Percentiles rank a stretch among this genome's conserved stretches.
phyloP scores from a whole-genome alignment of 2,329 filamentous ascomycete genomes.

The Ophiognomonia clavigignenti-juglandacearum region DNA sequence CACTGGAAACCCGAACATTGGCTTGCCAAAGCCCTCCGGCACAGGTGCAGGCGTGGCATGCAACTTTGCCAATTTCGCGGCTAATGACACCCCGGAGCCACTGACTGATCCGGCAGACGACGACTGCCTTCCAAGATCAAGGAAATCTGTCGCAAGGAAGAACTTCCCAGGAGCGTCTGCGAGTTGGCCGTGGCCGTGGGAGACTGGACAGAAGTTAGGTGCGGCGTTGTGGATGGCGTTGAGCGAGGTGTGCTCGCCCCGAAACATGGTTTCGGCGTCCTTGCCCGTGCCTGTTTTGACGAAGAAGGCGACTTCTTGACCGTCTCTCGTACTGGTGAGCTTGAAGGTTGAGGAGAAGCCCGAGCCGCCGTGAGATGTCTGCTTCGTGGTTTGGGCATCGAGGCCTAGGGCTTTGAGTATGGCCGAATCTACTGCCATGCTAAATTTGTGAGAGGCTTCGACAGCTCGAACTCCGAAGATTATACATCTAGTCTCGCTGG shows the following conservation, averaged over 20 bases:
- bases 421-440: slow-evolving; percentile 56
- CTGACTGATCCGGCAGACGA: slow-evolving; percentile 29
- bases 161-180: slow-evolving; percentile 43
- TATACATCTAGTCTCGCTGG: too few relatives aligned
- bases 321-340: slow-evolving; percentile 21
- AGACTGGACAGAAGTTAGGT: slow-evolving; percentile 69
- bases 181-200: slow-evolving; percentile 65
- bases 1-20: slow-evolving; percentile 78
- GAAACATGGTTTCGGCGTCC: slow-evolving; percentile 64
- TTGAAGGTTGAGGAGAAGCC: slow-evolving; percentile 62
- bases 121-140: slow-evolving; percentile 51
- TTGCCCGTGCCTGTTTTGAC: slow-evolving; percentile 64
- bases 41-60: slow-evolving; percentile 71
- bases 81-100: slow-evolving; percentile 55
- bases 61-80: slow-evolving; percentile 70
- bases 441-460: not conserved
- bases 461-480: too few relatives aligned
- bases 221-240: slow-evolving; percentile 72
- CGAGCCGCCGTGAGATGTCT: slow-evolving; percentile 59
- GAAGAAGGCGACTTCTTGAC: slow-evolving; percentile 47
- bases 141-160: slow-evolving; percentile 73
- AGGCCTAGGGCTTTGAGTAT: slow-evolving; percentile 58
- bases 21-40: slow-evolving; percentile 51
- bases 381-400: slow-evolving; percentile 46
- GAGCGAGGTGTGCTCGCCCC: slow-evolving; percentile 74